Evolutionary conservation across 2,329 filamentous ascomycete genomes (phyloP).

Genomic region (Penicillium griseofulvum): DNA sequence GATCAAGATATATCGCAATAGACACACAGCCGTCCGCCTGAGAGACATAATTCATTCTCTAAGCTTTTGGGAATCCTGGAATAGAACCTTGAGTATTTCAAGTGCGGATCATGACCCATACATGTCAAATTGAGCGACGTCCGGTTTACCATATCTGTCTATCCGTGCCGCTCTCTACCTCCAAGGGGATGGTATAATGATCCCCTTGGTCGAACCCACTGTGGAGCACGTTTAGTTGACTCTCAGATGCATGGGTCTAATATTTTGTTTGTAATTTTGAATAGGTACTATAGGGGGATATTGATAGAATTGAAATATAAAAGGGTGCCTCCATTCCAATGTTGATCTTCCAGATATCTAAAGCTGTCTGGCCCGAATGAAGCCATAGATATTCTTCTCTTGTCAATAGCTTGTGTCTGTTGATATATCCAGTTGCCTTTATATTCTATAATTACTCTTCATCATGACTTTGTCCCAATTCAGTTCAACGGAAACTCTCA

Average conservation of each 20-base stretch:
- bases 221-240: conserved; percentile 23
- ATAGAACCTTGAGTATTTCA: neutral
- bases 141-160: conserved; percentile 14
- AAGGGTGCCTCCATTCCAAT: conserved; percentile 10
- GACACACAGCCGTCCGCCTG: no score
- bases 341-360: neutral
- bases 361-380: neutral
- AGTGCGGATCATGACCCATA: conserved; percentile 4
- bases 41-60: neutral
- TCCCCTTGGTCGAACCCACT: conserved; percentile 20
- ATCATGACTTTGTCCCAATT: conserved; percentile 11
- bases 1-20: neutral
- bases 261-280: conserved; percentile 16
- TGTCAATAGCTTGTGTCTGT: conserved; percentile 5
- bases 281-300: conserved; percentile 11
- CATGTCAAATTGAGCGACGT: conserved; percentile 11
- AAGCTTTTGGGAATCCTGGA: neutral
- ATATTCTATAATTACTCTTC: neutral
- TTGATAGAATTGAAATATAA: conserved; percentile 15
- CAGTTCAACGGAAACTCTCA: conserved; percentile 12
- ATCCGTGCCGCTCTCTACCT: conserved; percentile 13
- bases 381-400: neutral
- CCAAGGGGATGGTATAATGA: conserved; percentile 15
- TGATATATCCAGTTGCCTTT: conserved; percentile 1
- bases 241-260: conserved; percentile 13